These are phyloP conservation scores for Xylaria sp. DNA, from an alignment of 2,329 filamentous ascomycete species.

Conservation along the genomic window DNA sequence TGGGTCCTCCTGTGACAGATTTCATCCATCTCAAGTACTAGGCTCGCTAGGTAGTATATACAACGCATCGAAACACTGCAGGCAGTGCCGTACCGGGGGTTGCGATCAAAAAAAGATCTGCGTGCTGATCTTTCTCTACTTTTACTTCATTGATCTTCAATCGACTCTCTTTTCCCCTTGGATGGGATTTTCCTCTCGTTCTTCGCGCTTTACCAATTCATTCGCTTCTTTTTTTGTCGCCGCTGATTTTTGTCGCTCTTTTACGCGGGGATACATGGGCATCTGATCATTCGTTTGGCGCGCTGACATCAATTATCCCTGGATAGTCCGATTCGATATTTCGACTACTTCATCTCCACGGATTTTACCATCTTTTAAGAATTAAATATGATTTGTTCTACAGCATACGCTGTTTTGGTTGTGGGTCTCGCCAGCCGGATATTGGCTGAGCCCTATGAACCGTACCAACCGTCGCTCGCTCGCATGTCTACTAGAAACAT, in stretches of 20 bases:
- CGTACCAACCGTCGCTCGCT: conserved; percentile 44
- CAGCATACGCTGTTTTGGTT: conserved; percentile 41
- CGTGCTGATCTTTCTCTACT: conserved; percentile 16
- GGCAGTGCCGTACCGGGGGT: conserved; percentile 3
- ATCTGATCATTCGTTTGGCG: conserved; percentile 26
- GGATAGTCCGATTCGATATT: conserved; percentile 7
- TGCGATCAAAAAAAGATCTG: conserved; percentile 14
- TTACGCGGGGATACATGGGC: conserved; percentile 5
- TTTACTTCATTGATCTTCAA: not conserved
- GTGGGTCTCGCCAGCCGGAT: conserved; percentile 44
- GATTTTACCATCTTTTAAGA: not conserved
- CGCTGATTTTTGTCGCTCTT: conserved; percentile 20
- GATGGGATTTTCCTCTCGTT: conserved; percentile 20
- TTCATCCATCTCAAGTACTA: conserved; percentile 27
- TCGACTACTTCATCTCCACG: not conserved
- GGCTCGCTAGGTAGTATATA: too few relatives aligned
- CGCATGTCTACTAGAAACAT: conserved; percentile 46
- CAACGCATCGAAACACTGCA: conserved; percentile 12
- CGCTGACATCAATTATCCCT: not conserved
- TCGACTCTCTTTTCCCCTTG: not conserved
- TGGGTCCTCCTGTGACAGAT: conserved; percentile 28
- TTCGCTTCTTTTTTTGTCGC: conserved; percentile 5
- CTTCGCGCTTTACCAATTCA: not conserved
- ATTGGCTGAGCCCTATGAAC: conserved; percentile 43
- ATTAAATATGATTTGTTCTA: conserved; percentile 41